phyloP scores from a whole-genome alignment of 139 green algal species.

The Micractinium sp. region DNA sequence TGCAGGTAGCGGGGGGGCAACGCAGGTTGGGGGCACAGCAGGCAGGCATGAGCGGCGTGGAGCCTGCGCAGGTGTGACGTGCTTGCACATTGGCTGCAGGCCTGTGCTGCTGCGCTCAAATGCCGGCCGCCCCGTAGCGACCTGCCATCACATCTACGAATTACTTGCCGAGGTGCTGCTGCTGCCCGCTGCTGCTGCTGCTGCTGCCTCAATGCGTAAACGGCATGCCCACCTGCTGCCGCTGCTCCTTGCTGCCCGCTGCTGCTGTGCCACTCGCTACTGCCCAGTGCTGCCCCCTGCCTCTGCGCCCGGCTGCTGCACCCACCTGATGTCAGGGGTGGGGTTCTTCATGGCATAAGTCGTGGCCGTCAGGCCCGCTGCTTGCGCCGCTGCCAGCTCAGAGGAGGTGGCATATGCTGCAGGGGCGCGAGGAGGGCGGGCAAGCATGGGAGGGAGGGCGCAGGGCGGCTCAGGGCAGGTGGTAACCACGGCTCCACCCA shows the following conservation, averaged over 20 bases:
- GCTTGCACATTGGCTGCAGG: no score
- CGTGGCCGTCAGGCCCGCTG: slow-evolving; percentile 56
- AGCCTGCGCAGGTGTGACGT: no score
- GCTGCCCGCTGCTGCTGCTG: neutral
- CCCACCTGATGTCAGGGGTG: slow-evolving; percentile 62
- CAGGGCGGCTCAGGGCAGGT: neutral
- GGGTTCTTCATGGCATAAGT: slow-evolving; percentile 79
- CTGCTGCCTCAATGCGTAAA: no score
- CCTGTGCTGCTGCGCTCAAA: no score
- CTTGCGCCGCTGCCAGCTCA: slow-evolving; percentile 15
- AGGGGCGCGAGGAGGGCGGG: neutral
- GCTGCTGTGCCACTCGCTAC: neutral
- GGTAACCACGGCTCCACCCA: neutral
- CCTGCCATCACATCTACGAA: no score
- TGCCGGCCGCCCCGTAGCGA: no score
- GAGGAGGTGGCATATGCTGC: slow-evolving; percentile 44
- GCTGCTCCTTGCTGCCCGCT: neutral
- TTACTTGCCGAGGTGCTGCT: no score
- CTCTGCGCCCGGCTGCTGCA: neutral
- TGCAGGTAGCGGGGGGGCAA: no score
- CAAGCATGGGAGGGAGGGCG: neutral
- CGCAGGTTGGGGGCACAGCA: no score
- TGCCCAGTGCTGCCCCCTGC: neutral
- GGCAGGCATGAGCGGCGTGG: no score
- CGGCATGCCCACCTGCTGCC: no score